A percentile compares a stretch with the other conserved stretches of the same genome.
Conservation (phyloP, 768 basidiomycete genomes). For the Leucosporidium creatinivorum region DNA sequence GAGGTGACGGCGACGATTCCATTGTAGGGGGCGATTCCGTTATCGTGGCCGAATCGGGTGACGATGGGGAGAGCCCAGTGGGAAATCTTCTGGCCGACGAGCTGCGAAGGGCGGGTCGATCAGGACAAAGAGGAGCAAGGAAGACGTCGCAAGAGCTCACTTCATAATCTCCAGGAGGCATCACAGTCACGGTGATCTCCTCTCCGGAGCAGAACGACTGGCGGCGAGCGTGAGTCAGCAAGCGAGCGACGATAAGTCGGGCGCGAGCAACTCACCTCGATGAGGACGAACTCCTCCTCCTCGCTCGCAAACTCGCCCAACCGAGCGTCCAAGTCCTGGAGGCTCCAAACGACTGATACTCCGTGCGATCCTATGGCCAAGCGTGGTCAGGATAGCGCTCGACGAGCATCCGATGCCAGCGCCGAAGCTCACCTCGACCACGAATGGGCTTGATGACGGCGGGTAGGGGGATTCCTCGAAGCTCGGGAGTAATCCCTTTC, state of each 20-base stretch:
- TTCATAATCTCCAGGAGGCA: slow-evolving; percentile 38
- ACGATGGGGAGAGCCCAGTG: slow-evolving; percentile 39
- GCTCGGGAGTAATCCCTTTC: slow-evolving; percentile 6
- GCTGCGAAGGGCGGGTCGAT: neutral
- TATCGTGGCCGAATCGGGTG: slow-evolving; percentile 34
- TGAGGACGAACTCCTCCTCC: slow-evolving; percentile 4
- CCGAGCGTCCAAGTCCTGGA: slow-evolving; percentile 21
- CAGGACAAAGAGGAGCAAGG: neutral
- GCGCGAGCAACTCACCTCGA: slow-evolving; percentile 27
- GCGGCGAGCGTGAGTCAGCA: slow-evolving; percentile 30
- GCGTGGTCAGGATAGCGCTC: neutral
- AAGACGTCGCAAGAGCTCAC: slow-evolving; percentile 16
- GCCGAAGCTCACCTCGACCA: slow-evolving; percentile 29
- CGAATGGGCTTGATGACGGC: slow-evolving; percentile 38
- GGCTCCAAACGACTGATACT: slow-evolving; percentile 30
- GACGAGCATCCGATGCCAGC: too few species aligned
- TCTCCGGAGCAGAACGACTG: slow-evolving; percentile 36
- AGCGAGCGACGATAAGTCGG: too few species aligned
- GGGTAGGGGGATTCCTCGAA: slow-evolving; percentile 24
- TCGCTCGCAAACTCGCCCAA: neutral
- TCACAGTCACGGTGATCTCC: slow-evolving; percentile 39
- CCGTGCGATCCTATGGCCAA: slow-evolving; percentile 33
- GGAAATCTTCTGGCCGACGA: slow-evolving; percentile 27
- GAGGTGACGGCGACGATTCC: slow-evolving; percentile 37
- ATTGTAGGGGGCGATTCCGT: slow-evolving; percentile 39